Base-by-base conservation (phyloP, 306 rosid genomes). In the Nissolia schottii region DNA sequence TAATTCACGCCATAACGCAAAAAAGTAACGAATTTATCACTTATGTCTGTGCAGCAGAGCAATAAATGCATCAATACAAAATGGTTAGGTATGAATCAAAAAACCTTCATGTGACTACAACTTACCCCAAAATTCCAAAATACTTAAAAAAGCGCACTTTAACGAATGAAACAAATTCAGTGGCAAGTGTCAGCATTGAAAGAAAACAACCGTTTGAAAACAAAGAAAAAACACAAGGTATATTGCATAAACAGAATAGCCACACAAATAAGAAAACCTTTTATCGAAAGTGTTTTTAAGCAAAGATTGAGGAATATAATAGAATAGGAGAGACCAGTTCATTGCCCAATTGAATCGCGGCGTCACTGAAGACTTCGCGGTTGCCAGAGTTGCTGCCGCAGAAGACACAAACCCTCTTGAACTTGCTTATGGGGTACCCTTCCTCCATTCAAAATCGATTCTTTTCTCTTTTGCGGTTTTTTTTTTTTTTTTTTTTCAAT, bases 331-430 rank as follows among this genome's bases (percentile, higher is more conserved):
- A 41, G 40, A 92, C 97, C 87, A 92, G 78, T 87, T 92, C 94
- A 77, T 92, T 84, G 77, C 96, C 94, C 85, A 92, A 75, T 68
- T 87, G 92, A 85, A 89, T 83, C 66, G 97, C 85, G 70, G 96
- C 94, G 68, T 87, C 92, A 54, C 96, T 80, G 82, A 89, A 92
- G 51, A 92, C 88, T 79, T 87, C 74, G 24, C 92, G 78, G 77
- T 86, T 75, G 75, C 98, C 98, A 54, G 96, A 77, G 88, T 87
- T 93, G 88, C 98, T 93, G 65, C 98, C 98, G 45, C 98, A 93
- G 80, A 93, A 93, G 64, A 93, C 98, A 65, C 96, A 93, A 20
- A 93, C 77, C 83, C 80, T 93, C 56, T 48, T 84, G 82, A 93
- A 93, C 82, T 85, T 85, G 96, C 96, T 87, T 63, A 62, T 75